Evolutionary conservation across 2,329 filamentous ascomycete genomes (phyloP), one percentile per base, ranked within the genome.

Genomic region (Botryotinia narcissicola): DNA sequence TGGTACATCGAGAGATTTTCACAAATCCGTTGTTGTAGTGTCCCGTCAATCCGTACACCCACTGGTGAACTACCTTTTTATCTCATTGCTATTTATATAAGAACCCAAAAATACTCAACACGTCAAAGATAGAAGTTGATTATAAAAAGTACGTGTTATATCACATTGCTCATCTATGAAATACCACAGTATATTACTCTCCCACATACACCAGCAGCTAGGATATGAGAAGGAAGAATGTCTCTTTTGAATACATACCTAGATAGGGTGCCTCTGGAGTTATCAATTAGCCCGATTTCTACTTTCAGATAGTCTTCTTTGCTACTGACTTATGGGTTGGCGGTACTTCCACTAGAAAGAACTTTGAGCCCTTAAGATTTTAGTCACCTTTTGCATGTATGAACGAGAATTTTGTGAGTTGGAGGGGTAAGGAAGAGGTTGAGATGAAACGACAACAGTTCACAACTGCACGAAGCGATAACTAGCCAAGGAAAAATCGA

Each of bases 91-190:
- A 29, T 35, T 59, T 10, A 60, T 25, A 25, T 10, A 35, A 5
- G 20, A 22, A 37, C 9, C 0, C 44, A 22, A 46, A 8, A 46
- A 46, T 22, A 4, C 7, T 46, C 44, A 46, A 22, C 20, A 46
- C 44, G 0, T 9, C 44, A 46, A 8, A 46, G 20, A 22, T 37
- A 12, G 46, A 48, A 22, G 46, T 25, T 48, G 20, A 25, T 22
- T 40, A 9, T 8, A 22, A n/a, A 14, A 0, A 5, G 1, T 9
- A 16, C 7, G 4, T 1, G 22, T n/a, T 18, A 18, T 18, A 25
- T 40, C 10, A 14, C 7, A 25, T 61, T n/a, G 8, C 4, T 25
- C 35, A 3, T 25, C 25, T 3, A 61, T 18, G 12, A n/a, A n/a
- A 61, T 8, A 18, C 16, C 22, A n/a, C 5, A 40, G 37, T 6